Evolutionary conservation across 2,329 filamentous ascomycete genomes (phyloP).

Genomic region (Pestalotiopsis sp.): DNA sequence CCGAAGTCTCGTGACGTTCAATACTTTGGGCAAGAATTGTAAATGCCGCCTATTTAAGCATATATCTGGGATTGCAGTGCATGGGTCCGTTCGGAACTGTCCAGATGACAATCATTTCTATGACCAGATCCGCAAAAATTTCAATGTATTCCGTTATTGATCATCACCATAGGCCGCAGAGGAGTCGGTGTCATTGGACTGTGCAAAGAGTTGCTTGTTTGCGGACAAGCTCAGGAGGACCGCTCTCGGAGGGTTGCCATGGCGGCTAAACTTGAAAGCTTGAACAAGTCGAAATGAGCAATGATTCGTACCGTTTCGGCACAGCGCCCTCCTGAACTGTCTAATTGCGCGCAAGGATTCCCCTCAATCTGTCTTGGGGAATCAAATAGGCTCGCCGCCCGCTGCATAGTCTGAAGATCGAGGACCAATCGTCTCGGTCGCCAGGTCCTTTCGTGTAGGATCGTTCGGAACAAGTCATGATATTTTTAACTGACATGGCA

Average conservation of each 20-base stretch:
- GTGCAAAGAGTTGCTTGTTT: background rate
- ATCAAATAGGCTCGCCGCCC: background rate
- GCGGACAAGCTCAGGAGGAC: background rate
- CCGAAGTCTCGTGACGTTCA: background rate
- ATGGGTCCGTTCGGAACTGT: background rate
- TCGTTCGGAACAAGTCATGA: background rate
- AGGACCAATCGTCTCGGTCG: background rate
- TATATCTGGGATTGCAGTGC: background rate
- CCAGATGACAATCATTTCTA: background rate
- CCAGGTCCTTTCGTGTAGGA: background rate
- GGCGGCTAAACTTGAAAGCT: constrained; percentile 10
- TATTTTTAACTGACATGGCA: background rate
- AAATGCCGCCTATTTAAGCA: background rate
- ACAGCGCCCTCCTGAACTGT: background rate
- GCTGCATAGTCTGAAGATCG: background rate
- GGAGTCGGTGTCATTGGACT: background rate
- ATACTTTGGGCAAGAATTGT: background rate
- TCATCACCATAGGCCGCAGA: background rate
- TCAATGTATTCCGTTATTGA: background rate
- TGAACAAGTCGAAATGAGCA: background rate
- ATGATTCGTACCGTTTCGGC: background rate
- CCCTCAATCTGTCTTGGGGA: constrained; percentile 8
- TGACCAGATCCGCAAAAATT: background rate
- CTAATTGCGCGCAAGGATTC: constrained; percentile 3
- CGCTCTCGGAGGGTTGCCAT: background rate